phyloP scores from a whole-genome alignment of 73 alveolate species.

The Paramecium pentaurelia region DNA sequence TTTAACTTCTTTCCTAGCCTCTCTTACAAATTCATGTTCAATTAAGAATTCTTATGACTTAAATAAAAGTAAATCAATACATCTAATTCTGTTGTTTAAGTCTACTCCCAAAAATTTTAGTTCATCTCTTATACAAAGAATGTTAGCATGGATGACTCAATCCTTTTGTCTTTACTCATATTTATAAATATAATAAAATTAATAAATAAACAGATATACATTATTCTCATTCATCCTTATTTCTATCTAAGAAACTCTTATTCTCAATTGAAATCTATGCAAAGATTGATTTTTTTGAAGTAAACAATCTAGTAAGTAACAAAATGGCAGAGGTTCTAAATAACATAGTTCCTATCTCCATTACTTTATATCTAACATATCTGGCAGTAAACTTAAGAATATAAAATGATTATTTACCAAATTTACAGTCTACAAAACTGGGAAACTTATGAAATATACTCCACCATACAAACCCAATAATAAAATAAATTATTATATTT shows the following conservation, averaged over 20 bases:
- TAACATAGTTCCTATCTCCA: conserved; percentile 18
- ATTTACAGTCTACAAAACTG: conserved; percentile 23
- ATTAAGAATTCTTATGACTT: not conserved
- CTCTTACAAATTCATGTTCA: conserved; percentile 33
- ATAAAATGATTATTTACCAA: not conserved
- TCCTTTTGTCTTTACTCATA: not conserved
- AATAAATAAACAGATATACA: not conserved
- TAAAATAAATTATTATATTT: not conserved
- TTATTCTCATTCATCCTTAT: not conserved
- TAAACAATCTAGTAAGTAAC: not conserved
- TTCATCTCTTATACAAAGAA: not conserved
- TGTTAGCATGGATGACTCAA: conserved; percentile 7
- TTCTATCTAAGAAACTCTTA: conserved; percentile 33
- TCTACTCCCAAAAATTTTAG: not conserved
- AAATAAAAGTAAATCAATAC: not conserved
- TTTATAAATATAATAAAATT: not conserved
- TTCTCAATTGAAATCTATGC: conserved; percentile 7
- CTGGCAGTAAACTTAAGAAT: not conserved
- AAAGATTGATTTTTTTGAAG: not conserved
- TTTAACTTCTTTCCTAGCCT: not conserved
- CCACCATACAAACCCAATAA: conserved; percentile 3
- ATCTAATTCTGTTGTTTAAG: not conserved
- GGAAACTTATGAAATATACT: not conserved
- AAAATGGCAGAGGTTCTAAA: conserved; percentile 17
- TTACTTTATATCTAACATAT: conserved; percentile 14